A percentile compares a stretch with the other conserved stretches of the same genome.
phyloP scores from a whole-genome alignment of 108 stramenopile species.

The Cyclotella atomus region DNA sequence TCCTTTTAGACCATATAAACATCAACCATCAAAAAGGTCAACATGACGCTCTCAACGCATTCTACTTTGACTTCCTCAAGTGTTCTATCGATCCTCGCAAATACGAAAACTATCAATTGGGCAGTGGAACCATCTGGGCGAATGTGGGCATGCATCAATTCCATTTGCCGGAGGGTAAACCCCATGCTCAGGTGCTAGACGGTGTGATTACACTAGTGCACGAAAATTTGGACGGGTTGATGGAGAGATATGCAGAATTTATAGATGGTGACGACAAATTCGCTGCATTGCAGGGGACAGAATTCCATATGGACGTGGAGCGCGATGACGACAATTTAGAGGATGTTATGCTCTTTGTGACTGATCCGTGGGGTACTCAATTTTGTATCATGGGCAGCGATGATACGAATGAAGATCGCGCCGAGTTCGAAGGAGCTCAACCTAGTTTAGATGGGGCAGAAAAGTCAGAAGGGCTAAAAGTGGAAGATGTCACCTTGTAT shows the following conservation, averaged over 20 bases:
- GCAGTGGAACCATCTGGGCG: slow-evolving; percentile 43
- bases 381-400: slow-evolving; percentile 55
- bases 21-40: slow-evolving; percentile 57
- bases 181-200: slow-evolving; percentile 62
- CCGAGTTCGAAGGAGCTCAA: slow-evolving; percentile 37
- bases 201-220: slow-evolving; percentile 63
- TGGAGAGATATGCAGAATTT: slow-evolving; percentile 42
- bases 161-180: slow-evolving; percentile 58
- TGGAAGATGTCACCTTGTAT: slow-evolving; percentile 62
- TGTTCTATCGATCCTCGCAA: slow-evolving; percentile 56
- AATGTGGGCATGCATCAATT: slow-evolving; percentile 57
- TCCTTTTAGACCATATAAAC: slow-evolving; percentile 55
- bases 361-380: slow-evolving; percentile 67
- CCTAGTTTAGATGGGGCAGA: slow-evolving; percentile 41
- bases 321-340: neutral
- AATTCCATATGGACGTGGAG: slow-evolving; percentile 41
- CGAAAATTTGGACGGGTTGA: slow-evolving; percentile 40
- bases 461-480: slow-evolving; percentile 45
- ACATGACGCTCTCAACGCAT: slow-evolving; percentile 44
- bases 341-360: slow-evolving; percentile 47
- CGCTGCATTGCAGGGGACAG: slow-evolving; percentile 38
- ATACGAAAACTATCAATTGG: slow-evolving; percentile 34
- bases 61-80: slow-evolving; percentile 55
- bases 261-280: slow-evolving; percentile 33
- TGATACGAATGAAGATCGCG: slow-evolving; percentile 48